Conservation (phyloP, 768 basidiomycete genomes). For the Fibroporia radiculosa region DNA sequence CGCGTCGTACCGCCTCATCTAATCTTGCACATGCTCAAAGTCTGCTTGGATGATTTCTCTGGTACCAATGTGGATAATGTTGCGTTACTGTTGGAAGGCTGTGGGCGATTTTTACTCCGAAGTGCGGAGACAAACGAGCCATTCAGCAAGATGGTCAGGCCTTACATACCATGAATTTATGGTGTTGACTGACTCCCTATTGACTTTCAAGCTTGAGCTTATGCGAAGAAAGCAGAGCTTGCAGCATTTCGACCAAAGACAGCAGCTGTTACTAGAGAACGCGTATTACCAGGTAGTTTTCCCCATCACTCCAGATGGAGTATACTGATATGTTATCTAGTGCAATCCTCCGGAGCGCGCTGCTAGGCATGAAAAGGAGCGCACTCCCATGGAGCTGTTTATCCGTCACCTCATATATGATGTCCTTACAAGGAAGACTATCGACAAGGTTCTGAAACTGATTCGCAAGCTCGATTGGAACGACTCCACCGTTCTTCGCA, state of each 20-base stretch:
- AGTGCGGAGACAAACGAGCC: constrained; percentile 83
- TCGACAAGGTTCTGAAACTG: constrained; percentile 93
- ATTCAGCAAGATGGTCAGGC: constrained; percentile 77
- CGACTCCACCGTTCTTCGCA: constrained; percentile 48
- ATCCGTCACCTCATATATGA: constrained; percentile 94
- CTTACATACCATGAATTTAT: neutral
- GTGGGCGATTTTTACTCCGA: constrained; percentile 85
- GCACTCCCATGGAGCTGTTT: constrained; percentile 84
- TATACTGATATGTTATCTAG: constrained; percentile 28
- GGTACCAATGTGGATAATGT: constrained; percentile 92
- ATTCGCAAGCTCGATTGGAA: constrained; percentile 96
- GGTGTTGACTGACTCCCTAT: neutral
- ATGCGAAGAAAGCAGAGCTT: constrained; percentile 93
- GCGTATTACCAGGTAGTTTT: constrained; percentile 86
- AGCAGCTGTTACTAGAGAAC: constrained; percentile 87
- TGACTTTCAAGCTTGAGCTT: constrained; percentile 62
- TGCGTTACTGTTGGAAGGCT: constrained; percentile 85
- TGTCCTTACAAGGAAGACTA: constrained; percentile 84
- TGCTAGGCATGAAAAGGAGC: constrained; percentile 78
- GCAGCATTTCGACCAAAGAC: constrained; percentile 89
- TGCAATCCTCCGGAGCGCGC: constrained; percentile 96
- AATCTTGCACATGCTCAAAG: constrained; percentile 94
- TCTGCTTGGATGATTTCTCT: constrained; percentile 91
- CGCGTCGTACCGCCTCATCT: constrained; percentile 83
- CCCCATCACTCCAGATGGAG: neutral